Evolutionary conservation across 345 rosid species (phyloP), one percentile per base, ranked within the genome.

Genomic region (Isatis tinctoria): DNA sequence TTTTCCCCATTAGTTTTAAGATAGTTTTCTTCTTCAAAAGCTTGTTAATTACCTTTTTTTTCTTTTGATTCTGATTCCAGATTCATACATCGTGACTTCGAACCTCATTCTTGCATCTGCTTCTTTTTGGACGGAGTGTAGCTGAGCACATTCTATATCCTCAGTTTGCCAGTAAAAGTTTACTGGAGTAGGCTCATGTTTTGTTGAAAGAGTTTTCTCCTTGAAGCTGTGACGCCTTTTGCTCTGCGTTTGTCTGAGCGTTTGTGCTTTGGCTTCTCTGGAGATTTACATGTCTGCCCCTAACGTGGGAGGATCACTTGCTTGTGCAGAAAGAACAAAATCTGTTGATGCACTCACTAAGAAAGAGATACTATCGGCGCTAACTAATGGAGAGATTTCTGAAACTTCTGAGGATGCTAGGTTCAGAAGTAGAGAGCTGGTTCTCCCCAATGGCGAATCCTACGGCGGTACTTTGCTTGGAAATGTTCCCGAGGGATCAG

Each of bases 231-330:
- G 73, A 74, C 66, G 60, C 83, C 62, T 56, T 53, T 59, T 53
- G 49, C 74, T 74, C 78, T 75, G 40, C 6, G 18, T 4, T 69
- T 58, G 74, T 26, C 37, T 75, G 67, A 68, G 78, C 67, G 64
- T 61, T 65, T 66, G 70, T 30, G 59, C 45, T 47, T 75, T 43
- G 66, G 86, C 80, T 78, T 78, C 72, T 78, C 44, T 63, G 84
- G 80, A 82, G 82, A 85, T 87, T 78, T 94, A 95, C 96, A 94
- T 94, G 99, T 87, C 99, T 88, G 83, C 82, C 75, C 85, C 83
- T 36, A 84, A 75, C 65, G 76, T 78, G 48, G 90, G 80, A 81
- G 80, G 84, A 76, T 75, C 70, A 67, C 87, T 79, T 72, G 69
- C 85, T 78, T 69, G 16, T 66, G 76, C 88, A 28, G 96, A 91